Percentiles rank a stretch among this genome's conserved stretches.
Evolutionary conservation across 176 grass and related monocot genomes (phyloP).

Genomic region (Zea luxurians): DNA sequence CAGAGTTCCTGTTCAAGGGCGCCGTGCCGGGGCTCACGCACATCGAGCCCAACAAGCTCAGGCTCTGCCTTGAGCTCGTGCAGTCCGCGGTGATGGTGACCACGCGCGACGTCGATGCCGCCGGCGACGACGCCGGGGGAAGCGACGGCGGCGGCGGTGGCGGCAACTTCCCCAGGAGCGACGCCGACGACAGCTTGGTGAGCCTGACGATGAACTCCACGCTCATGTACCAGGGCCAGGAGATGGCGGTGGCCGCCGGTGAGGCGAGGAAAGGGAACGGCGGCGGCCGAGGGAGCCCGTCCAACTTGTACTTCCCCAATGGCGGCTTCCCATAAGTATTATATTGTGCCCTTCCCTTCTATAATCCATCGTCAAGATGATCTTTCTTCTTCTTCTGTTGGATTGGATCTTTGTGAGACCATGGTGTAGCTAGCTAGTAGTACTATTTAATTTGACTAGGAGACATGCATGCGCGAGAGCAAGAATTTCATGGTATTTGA

Average conservation of each 20-base stretch:
- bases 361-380: not conserved
- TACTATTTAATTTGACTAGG: not conserved
- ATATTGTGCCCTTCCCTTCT: not conserved
- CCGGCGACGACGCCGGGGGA: conserved; percentile 28
- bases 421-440: conserved; percentile 13
- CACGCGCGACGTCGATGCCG: conserved; percentile 65
- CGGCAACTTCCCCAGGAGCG: conserved; percentile 30
- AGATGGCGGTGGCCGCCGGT: conserved; percentile 42
- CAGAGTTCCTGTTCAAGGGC: conserved; percentile 99
- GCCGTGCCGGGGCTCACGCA: conserved; percentile 85
- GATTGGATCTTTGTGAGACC: not conserved
- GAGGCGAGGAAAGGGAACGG: conserved; percentile 54
- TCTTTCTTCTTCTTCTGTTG: not conserved
- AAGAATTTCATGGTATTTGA: conserved; percentile 41
- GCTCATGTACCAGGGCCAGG: conserved; percentile 71
- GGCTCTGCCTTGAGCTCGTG: conserved; percentile 94
- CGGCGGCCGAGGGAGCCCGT: conserved; percentile 53
- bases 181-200: conserved; percentile 76
- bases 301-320: conserved; percentile 68
- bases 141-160: conserved; percentile 49
- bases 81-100: conserved; percentile 90
- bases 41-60: conserved; percentile 96
- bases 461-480: conserved; percentile 5
- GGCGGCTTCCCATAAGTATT: conserved; percentile 53
- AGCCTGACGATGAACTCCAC: conserved; percentile 87